phyloP scores from a whole-genome alignment of 441 rosid species.

The Geranium incanum region DNA sequence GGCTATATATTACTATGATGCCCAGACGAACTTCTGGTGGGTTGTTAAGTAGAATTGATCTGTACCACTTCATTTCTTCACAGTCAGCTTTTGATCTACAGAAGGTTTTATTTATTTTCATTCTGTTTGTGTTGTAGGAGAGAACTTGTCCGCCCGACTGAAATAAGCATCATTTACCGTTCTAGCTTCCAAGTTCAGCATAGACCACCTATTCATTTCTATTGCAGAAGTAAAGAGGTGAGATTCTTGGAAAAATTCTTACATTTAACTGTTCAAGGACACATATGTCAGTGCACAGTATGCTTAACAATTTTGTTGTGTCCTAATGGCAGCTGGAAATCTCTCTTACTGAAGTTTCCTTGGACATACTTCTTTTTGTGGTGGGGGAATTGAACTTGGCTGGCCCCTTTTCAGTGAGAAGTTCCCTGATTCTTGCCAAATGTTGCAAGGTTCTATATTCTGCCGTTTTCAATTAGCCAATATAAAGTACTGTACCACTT shows the following conservation, averaged over 20 bases:
- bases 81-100: constrained; percentile 10
- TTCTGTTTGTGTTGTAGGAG: constrained; percentile 46
- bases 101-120: constrained; percentile 19
- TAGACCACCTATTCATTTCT: constrained; percentile 60
- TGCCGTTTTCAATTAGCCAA: constrained; percentile 17
- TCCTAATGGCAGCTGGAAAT: constrained; percentile 56
- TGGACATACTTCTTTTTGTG: constrained; percentile 78
- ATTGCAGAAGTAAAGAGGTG: constrained; percentile 78
- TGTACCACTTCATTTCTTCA: constrained; percentile 13
- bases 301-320: constrained; percentile 23
- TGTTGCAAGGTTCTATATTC: constrained; percentile 65
- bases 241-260: constrained; percentile 14
- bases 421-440: constrained; percentile 57
- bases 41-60: constrained; percentile 22
- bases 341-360: constrained; percentile 65
- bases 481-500: neutral
- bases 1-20: constrained; percentile 56
- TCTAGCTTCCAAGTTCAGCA: constrained; percentile 39
- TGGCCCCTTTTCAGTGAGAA: constrained; percentile 79
- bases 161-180: constrained; percentile 57
- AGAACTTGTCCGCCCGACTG: constrained; percentile 65
- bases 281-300: constrained; percentile 5
- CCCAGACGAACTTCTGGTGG: constrained; percentile 72
- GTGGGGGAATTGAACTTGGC: constrained; percentile 73
- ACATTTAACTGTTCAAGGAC: constrained; percentile 19